phyloP scores from a whole-genome alignment of 495 filamentous ascomycete genomes.

The Corynascus novoguineensis region DNA sequence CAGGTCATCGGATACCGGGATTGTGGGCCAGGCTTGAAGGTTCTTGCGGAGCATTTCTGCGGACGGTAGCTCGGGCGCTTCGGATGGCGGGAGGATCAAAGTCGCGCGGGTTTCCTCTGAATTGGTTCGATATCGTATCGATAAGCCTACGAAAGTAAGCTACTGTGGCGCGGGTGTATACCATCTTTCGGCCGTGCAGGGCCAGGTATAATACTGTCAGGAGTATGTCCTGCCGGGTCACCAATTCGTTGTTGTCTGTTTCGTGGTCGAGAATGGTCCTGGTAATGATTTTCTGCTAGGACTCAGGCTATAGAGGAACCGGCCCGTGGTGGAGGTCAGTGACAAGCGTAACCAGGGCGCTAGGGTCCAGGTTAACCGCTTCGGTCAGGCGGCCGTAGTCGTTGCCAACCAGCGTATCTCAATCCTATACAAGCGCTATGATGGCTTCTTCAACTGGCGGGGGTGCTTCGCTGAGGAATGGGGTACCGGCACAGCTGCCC shows the following conservation, averaged over 20 bases:
- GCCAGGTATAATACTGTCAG: conserved; percentile 33
- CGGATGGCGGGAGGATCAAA: conserved; percentile 26
- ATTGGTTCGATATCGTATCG: conserved; percentile 31
- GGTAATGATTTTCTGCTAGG: conserved; percentile 32
- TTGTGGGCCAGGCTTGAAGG: conserved; percentile 25
- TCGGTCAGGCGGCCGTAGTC: conserved; percentile 29
- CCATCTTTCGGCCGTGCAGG: conserved; percentile 30
- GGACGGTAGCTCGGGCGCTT: background rate
- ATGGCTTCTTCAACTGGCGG: conserved; percentile 22
- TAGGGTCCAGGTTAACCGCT: conserved; percentile 38
- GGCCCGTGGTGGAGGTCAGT: conserved; percentile 39
- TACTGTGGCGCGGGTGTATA: conserved; percentile 34
- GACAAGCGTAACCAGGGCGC: conserved; percentile 35
- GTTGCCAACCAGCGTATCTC: conserved; percentile 20
- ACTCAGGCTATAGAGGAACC: conserved; percentile 23
- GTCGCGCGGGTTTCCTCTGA: conserved; percentile 35
- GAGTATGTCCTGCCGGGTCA: conserved; percentile 30
- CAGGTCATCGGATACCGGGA: conserved; percentile 24
- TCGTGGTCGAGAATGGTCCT: conserved; percentile 33
- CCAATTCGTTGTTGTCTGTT: conserved; percentile 26
- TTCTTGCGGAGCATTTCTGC: conserved; percentile 10
- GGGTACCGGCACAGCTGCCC: conserved; percentile 26
- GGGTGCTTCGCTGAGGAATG: conserved; percentile 15
- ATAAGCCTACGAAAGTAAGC: conserved; percentile 38
- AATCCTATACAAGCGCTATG: conserved; percentile 20